Base-by-base conservation (phyloP, 2,329 filamentous ascomycete genomes). In the Fusarium coffeatum region DNA sequence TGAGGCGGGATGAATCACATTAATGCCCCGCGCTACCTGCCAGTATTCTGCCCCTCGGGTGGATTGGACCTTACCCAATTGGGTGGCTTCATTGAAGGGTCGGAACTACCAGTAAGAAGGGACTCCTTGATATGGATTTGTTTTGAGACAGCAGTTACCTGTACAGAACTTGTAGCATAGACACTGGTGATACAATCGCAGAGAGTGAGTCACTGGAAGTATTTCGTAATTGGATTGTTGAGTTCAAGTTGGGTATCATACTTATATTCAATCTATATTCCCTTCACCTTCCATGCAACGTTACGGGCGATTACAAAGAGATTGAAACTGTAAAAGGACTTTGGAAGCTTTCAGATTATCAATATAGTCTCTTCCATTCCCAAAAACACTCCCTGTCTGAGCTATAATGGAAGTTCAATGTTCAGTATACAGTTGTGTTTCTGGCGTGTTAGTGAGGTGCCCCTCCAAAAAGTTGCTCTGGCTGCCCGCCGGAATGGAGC, bases 391-490 rank as follows among this genome's bases (percentile, higher is more conserved):
- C 34, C 22, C 25, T 47, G 8, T 15, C 8, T 4, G 18, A 34
- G 16, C 8, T 12, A 10, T 47, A 22, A n/a, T 50, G 6, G 12
- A 50, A 50, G 7, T 34, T 30, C 20, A 50, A n/a, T n/a, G 34
- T 50, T 37, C 16, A 30, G 6, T 22, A 25, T 50, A 28, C 27
- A 15, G 20, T n/a, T 8, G 30, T 32, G 47, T 27, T 62, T 50
- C 34, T 16, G 37, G 48, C 55, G 25, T 34, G 27, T 59, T 37
- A 37, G 30, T 59, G 34, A 37, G 10, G 0, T 37, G 40, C 59
- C 59, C 59, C 59, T 61, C 59, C 59, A 62, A 61, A 60, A 62
- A 41, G 47, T 27, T 16, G 37, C 11, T 13, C 55, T 59, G 22
- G 37, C 48, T 32, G 28, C 51, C 59, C 45, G 40, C 59, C 56